phyloP scores from a whole-genome alignment of 257 asterid genomes.

The Solanum gracilifrons region DNA sequence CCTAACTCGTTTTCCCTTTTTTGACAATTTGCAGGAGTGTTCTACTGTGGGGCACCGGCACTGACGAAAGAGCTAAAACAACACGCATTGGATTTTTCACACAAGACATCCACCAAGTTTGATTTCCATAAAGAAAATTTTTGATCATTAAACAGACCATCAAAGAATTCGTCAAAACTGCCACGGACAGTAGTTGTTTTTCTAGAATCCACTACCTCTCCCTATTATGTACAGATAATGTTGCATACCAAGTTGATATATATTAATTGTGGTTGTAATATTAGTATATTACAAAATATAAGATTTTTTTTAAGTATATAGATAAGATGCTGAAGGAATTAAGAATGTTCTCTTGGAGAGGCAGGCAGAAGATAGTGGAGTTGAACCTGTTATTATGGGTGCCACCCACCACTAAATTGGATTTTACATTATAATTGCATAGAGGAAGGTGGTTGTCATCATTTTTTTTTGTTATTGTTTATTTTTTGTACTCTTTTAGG shows the following conservation, averaged over 20 bases:
- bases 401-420: not conserved
- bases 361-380: slow-evolving; percentile 7
- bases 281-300: not conserved
- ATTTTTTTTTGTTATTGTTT: not conserved
- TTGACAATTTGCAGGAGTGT: slow-evolving; percentile 54
- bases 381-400: slow-evolving; percentile 1
- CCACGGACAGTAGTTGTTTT: not conserved
- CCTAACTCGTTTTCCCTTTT: not conserved
- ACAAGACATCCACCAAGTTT: slow-evolving; percentile 63
- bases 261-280: not conserved
- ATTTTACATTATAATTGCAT: not conserved
- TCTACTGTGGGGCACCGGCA: slow-evolving; percentile 91
- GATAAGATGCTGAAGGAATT: not conserved
- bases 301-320: not conserved
- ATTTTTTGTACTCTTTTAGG: not conserved
- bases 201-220: not conserved
- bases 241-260: not conserved
- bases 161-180: not conserved
- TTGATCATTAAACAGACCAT: slow-evolving; percentile 13
- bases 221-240: not conserved
- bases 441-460: not conserved
- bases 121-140: slow-evolving; percentile 89
- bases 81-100: slow-evolving; percentile 64
- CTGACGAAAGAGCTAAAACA: slow-evolving; percentile 50
- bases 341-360: not conserved